phyloP scores from a whole-genome alignment of 2,329 filamentous ascomycete species.

The Pseudocercospora pini-densiflorae region DNA sequence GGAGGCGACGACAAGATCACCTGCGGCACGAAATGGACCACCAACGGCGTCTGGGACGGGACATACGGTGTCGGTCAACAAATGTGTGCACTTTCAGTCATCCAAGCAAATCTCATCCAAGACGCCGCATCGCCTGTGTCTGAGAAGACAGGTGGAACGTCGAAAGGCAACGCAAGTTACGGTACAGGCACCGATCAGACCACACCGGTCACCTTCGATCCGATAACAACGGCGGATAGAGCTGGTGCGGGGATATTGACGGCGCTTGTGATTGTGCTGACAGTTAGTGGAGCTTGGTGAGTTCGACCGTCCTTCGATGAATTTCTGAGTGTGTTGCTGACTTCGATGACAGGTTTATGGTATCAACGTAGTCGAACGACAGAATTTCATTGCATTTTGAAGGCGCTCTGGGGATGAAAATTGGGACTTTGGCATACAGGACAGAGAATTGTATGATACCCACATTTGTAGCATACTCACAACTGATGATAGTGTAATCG shows the following conservation, averaged over 20 bases:
- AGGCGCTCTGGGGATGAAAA: too few relatives aligned
- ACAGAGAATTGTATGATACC: too few relatives aligned
- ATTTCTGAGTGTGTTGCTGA: not conserved
- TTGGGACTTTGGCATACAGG: too few relatives aligned
- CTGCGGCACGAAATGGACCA: conserved; percentile 50
- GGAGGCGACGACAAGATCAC: conserved; percentile 50
- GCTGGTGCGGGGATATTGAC: conserved; percentile 63
- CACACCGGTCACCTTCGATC: conserved; percentile 21
- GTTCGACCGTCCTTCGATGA: not conserved
- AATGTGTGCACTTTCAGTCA: conserved; percentile 57
- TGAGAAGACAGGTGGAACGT: conserved; percentile 47
- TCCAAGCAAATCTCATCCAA: conserved; percentile 46
- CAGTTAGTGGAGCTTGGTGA: conserved; percentile 27
- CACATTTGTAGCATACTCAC: too few relatives aligned
- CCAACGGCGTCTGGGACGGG: conserved; percentile 47
- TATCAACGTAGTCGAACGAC: not conserved
- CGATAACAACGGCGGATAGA: conserved; percentile 61
- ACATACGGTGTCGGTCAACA: conserved; percentile 58
- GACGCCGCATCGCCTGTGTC: conserved; percentile 47
- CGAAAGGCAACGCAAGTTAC: conserved; percentile 20
- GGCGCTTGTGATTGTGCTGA: conserved; percentile 25
- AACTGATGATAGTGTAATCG: too few relatives aligned
- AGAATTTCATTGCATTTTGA: too few relatives aligned
- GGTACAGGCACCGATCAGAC: conserved; percentile 14
- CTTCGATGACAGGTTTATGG: not conserved